Evolutionary conservation across 768 basidiomycete genomes (phyloP).

Genomic region (Boletus fagicola): DNA sequence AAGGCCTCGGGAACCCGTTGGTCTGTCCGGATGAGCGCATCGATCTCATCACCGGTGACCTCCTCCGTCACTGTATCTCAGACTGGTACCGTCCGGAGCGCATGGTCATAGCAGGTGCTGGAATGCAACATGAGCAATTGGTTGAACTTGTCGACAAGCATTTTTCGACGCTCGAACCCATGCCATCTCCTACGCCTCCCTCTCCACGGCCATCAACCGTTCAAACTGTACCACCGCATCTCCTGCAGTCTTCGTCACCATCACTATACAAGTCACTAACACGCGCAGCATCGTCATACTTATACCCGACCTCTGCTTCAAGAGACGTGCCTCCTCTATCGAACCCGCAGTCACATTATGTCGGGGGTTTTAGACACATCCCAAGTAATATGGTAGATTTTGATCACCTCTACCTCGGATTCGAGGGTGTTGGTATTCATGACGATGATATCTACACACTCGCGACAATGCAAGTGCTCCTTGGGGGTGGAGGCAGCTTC

Average conservation of each 20-base stretch:
- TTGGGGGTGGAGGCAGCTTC: constrained; percentile 96
- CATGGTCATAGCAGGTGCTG: constrained; percentile 94
- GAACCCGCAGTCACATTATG: constrained; percentile 57
- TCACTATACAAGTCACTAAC: constrained; percentile 66
- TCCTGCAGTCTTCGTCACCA: constrained; percentile 54
- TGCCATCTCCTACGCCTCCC: constrained; percentile 22
- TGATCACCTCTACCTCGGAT: constrained; percentile 90
- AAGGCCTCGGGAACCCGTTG: constrained; percentile 85
- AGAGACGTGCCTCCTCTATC: constrained; percentile 8
- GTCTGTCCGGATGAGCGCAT: constrained; percentile 87
- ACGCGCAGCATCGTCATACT: constrained; percentile 72
- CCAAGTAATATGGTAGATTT: constrained; percentile 65
- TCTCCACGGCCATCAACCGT: constrained; percentile 30
- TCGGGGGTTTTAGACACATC: constrained; percentile 79
- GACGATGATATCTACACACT: constrained; percentile 91
- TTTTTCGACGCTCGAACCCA: constrained; percentile 66
- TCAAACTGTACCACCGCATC: constrained; percentile 50
- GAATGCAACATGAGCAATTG: constrained; percentile 85
- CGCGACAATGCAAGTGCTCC: constrained; percentile 90
- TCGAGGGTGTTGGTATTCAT: constrained; percentile 87
- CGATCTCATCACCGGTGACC: constrained; percentile 55
- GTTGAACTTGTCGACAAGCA: constrained; percentile 82
- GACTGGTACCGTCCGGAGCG: constrained; percentile 92
- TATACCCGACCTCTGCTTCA: constrained; percentile 43
- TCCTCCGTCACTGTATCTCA: constrained; percentile 61